Conservation (phyloP, 306 rosid species). For the Arachis stenosperma region DNA sequence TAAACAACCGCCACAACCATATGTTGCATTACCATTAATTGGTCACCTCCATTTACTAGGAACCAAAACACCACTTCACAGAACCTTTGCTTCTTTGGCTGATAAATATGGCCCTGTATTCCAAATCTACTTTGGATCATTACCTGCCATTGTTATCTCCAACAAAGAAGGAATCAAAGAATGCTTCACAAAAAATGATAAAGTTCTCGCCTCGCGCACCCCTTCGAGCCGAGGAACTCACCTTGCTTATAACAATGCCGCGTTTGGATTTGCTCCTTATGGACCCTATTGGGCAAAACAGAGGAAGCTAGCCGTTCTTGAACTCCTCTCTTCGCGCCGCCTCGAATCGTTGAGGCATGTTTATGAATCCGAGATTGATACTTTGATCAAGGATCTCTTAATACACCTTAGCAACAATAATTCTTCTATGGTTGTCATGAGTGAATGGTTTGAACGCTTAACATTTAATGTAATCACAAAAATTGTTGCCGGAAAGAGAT, state of each 20-base stretch:
- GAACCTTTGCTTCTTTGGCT: constrained; percentile 47
- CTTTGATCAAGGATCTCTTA: constrained; percentile 38
- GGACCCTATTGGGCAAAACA: constrained; percentile 48
- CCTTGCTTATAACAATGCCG: constrained; percentile 57
- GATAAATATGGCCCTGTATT: constrained; percentile 61
- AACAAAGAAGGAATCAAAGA: constrained; percentile 59
- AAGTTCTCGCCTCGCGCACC: constrained; percentile 47
- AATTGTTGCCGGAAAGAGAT: constrained; percentile 56
- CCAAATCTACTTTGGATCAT: constrained; percentile 47
- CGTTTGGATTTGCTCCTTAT: constrained; percentile 54
- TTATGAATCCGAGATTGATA: constrained; percentile 40
- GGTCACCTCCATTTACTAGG: constrained; percentile 61
- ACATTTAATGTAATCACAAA: constrained; percentile 46
- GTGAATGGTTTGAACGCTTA: constrained; percentile 49
- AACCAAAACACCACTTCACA: constrained; percentile 30
- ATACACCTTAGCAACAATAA: neutral
- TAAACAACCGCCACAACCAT: constrained; percentile 44
- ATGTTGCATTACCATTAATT: constrained; percentile 51
- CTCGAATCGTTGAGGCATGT: constrained; percentile 42
- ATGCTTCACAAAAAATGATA: constrained; percentile 61
- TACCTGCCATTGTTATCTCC: constrained; percentile 46
- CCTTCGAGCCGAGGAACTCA: constrained; percentile 44
- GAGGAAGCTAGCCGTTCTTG: constrained; percentile 49
- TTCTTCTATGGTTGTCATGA: constrained; percentile 42
- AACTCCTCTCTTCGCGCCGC: constrained; percentile 53